Evolutionary conservation across 2,329 filamentous ascomycete species (phyloP).

Genomic region (Fusarium staphyleae): DNA sequence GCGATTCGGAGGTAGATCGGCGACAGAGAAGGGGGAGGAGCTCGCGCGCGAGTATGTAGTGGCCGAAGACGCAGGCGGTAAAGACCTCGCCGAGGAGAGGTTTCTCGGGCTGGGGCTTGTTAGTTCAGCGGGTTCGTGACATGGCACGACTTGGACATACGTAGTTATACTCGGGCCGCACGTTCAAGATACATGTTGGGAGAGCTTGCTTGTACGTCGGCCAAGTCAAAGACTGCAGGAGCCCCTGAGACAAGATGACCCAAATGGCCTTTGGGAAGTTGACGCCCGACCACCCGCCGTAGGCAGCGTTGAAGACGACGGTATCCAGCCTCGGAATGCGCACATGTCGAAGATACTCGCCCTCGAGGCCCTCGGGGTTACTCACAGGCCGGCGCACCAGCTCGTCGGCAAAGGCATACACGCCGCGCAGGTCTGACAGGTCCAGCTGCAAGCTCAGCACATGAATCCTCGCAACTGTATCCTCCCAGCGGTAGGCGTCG

Average conservation of each 20-base stretch:
- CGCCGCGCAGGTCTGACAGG: constrained; percentile 63
- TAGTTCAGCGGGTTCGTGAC: not conserved
- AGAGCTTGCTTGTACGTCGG: constrained; percentile 76
- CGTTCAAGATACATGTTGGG: constrained; percentile 53
- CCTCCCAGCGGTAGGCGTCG: constrained; percentile 44
- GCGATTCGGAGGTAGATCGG: constrained; percentile 47
- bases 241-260: constrained; percentile 63
- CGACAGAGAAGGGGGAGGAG: constrained; percentile 76
- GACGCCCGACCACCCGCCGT: constrained; percentile 85
- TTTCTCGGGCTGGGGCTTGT: constrained; percentile 54
- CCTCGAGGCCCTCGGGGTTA: constrained; percentile 52
- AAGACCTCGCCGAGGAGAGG: constrained; percentile 82
- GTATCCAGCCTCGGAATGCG: constrained; percentile 76
- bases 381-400: constrained; percentile 55
- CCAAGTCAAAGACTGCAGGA: constrained; percentile 74
- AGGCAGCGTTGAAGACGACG: constrained; percentile 85
- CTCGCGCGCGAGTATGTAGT: constrained; percentile 87
- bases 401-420: constrained; percentile 57
- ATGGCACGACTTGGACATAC: constrained; percentile 35
- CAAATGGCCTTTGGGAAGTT: constrained; percentile 68
- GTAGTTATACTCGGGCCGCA: constrained; percentile 47
- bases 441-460: constrained; percentile 66
- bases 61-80: constrained; percentile 91
- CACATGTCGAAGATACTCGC: constrained; percentile 52
- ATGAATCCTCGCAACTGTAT: constrained; percentile 61